Conservation (phyloP, 345 rosid species). For the Angophora floribunda region DNA sequence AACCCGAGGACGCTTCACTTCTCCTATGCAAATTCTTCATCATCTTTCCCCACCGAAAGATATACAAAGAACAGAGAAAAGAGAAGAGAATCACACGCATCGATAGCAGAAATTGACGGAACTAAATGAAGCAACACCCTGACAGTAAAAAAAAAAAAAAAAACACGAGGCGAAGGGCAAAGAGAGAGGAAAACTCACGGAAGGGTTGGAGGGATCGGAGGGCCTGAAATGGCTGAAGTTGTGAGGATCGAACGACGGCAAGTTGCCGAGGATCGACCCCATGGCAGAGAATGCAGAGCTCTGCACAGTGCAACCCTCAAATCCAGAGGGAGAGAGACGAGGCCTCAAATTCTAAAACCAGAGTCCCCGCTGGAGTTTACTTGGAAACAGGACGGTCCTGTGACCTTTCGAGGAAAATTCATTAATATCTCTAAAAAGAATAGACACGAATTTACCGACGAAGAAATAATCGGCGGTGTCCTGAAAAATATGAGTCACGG, state of each 20-base stretch:
- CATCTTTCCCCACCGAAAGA: not conserved
- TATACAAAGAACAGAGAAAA: not conserved
- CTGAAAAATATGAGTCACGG: no score
- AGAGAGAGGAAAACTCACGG: conserved; percentile 27
- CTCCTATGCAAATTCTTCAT: not conserved
- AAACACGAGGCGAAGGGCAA: not conserved
- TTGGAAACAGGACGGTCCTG: not conserved
- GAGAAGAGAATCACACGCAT: not conserved
- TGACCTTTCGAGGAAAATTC: not conserved
- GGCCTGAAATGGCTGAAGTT: conserved; percentile 88
- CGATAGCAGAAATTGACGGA: not conserved
- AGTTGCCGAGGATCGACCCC: conserved; percentile 71
- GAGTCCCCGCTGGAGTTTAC: not conserved
- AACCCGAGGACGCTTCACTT: not conserved
- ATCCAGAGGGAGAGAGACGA: not conserved
- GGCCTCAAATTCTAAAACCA: not conserved
- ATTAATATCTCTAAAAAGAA: not conserved
- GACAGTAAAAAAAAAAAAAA: not conserved
- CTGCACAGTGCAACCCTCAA: not conserved
- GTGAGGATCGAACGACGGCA: conserved; percentile 82
- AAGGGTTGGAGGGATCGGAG: conserved; percentile 73
- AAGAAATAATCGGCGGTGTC: not conserved
- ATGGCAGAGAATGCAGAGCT: conserved; percentile 5
- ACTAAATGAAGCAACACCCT: not conserved
- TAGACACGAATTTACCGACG: not conserved